These are phyloP conservation scores for Yueomyces sinensis DNA, from an alignment of 805 yeast species.

Conservation along the genomic window DNA sequence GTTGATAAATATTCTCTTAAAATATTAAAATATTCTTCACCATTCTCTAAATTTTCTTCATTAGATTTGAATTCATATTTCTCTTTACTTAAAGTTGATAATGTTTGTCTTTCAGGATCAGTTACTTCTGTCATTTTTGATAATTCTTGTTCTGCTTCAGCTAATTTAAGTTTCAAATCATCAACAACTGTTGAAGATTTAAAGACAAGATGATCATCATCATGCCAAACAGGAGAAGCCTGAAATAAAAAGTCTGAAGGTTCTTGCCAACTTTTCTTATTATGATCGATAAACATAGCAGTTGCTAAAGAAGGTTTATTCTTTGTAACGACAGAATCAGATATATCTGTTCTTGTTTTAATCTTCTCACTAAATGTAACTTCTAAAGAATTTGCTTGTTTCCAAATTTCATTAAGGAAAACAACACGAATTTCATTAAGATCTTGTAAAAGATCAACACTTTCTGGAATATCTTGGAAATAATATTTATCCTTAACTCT, in stretches of 20 bases:
- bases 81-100: constrained; percentile 20
- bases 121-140: constrained; percentile 18
- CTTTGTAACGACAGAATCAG: constrained; percentile 45
- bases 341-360: constrained; percentile 31
- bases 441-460: constrained; percentile 73
- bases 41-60: constrained; percentile 30
- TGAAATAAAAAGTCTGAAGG: constrained; percentile 76
- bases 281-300: constrained; percentile 88
- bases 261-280: constrained; percentile 62
- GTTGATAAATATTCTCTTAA: constrained; percentile 38
- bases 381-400: constrained; percentile 50
- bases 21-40: constrained; percentile 25
- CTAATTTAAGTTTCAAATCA: constrained; percentile 40
- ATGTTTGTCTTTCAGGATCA: constrained; percentile 18
- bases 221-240: constrained; percentile 95
- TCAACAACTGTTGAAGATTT: constrained; percentile 44
- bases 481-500: constrained; percentile 84
- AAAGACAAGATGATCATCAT: constrained; percentile 65
- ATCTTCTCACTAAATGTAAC: constrained; percentile 34
- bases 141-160: constrained; percentile 25
- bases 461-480: constrained; percentile 87
- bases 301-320: constrained; percentile 68
- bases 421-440: constrained; percentile 68
- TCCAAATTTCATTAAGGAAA: constrained; percentile 56
- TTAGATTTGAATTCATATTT: constrained; percentile 29